Base-by-base conservation (phyloP, 257 asterid species). In the Forsythia viridissima region DNA sequence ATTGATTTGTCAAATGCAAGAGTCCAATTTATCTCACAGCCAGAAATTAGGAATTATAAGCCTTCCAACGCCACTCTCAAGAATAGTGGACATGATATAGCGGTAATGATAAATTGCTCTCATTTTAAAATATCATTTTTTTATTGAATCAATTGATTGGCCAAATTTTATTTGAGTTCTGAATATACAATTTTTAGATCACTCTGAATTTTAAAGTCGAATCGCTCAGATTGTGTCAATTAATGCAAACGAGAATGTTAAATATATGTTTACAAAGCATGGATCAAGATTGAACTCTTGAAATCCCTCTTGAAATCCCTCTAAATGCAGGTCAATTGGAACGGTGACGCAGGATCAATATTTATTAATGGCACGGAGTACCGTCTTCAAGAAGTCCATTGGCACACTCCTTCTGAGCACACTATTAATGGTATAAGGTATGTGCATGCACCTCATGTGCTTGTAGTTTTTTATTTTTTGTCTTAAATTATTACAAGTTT, bases 341-440 rank as follows among this genome's bases (percentile, higher is more conserved):
- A 18, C 0, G 93, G 88, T 16, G 85, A 84, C 36, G 92, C 91
- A 6, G 96, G 97, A 71, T 85, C 92, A 3, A 63, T 85, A 24
- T 13, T 78, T 9, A 84, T 92, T 44, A 89, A 91, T 51, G 88
- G 88, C 43, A 83, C 73, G 3, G 42, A 80, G 7, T 92, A 88
- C 51, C 36, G 72, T 4, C 97, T 92, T 55, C 77, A 41, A 44
- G 86, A 87, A 42, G 89, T 89, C 74, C 97, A 92, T 37, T 91
- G 97, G 97, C 97, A 92, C 82, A 86, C 95, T 72, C 94, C 97
- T 24, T 90, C 97, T 0, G 97, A 92, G 82, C 95, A 90, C 85
- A 90, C 97, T 24, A 75, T 91, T 81, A 68, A 87, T 15, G 95
- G 97, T 67, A 85, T 81, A 82, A 88, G 96, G 90, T 40, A n/a